A percentile compares a stretch with the other conserved stretches of the same genome.
These are phyloP conservation scores for Antrodiella citrinella DNA, from an alignment of 768 basidiomycete genomes.

Conservation along the genomic window DNA sequence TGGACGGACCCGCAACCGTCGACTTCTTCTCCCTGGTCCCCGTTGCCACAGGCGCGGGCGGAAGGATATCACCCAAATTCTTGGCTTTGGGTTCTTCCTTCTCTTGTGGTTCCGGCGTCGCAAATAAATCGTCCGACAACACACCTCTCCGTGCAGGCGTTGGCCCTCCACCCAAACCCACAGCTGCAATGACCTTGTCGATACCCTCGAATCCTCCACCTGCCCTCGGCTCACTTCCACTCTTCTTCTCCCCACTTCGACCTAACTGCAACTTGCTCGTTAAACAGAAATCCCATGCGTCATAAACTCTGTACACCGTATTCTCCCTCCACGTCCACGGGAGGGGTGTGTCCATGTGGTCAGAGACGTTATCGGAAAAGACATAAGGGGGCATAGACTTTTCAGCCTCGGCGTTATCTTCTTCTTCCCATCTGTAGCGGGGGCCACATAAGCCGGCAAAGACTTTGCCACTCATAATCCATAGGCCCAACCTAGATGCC, in stretches of 20 bases:
- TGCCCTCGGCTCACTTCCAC: conserved; percentile 17
- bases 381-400: conserved; percentile 45
- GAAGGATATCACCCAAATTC: conserved; percentile 31
- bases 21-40: conserved; percentile 35
- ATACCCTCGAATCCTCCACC: conserved; percentile 40
- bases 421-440: conserved; percentile 78
- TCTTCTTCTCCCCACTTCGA: conserved; percentile 17
- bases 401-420: conserved; percentile 38
- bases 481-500: conserved; percentile 68
- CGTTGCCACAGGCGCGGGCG: conserved; percentile 35
- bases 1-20: conserved; percentile 24
- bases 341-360: conserved; percentile 34
- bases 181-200: conserved; percentile 53
- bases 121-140: conserved; percentile 61
- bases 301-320: conserved; percentile 63
- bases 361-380: conserved; percentile 41
- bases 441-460: conserved; percentile 83
- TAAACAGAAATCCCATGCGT: conserved; percentile 77
- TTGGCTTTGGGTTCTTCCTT: conserved; percentile 14
- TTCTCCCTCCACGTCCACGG: conserved; percentile 76
- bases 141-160: conserved; percentile 48
- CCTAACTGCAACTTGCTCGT: conserved; percentile 31
- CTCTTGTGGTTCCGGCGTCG: conserved; percentile 27
- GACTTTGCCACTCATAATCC: conserved; percentile 68
- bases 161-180: conserved; percentile 40